These are phyloP conservation scores for Chytriomyces sp. DNA, from an alignment of 192 early-diverging fungal genomes.

Conservation along the genomic window DNA sequence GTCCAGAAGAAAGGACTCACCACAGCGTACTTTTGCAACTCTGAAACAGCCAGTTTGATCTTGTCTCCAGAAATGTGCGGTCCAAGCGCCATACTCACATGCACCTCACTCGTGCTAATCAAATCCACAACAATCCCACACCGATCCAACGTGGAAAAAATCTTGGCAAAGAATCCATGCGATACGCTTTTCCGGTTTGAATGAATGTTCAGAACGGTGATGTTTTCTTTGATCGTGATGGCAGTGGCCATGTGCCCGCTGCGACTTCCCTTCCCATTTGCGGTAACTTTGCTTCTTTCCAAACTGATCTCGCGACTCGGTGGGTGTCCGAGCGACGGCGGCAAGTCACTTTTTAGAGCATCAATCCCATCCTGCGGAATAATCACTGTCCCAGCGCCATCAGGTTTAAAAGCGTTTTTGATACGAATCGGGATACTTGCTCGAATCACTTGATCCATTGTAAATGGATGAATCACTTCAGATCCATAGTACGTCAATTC, in stretches of 20 bases:
- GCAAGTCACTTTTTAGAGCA: background rate
- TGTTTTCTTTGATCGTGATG: conserved; percentile 98
- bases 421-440: conserved; percentile 97
- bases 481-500: conserved; percentile 96
- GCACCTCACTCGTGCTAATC: conserved; percentile 91
- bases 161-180: conserved; percentile 97
- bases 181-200: conserved; percentile 94
- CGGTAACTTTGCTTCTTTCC: background rate
- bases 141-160: conserved; percentile 88
- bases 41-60: conserved; percentile 78
- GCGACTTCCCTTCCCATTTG: conserved; percentile 14
- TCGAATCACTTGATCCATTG: conserved; percentile 99
- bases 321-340: background rate
- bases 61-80: conserved; percentile 58
- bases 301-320: background rate
- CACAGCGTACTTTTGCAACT: conserved; percentile 78
- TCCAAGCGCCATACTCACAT: conserved; percentile 75
- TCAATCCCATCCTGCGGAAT: conserved; percentile 70
- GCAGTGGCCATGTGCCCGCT: conserved; percentile 78
- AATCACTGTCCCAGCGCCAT: conserved; percentile 91
- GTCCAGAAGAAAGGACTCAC: conserved; percentile 44
- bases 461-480: conserved; percentile 97
- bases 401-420: conserved; percentile 96
- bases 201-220: conserved; percentile 95
- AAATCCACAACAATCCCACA: conserved; percentile 89